Evolutionary conservation across 176 grass and related monocot genomes (phyloP).

Genomic region (Triticum timopheevii): DNA sequence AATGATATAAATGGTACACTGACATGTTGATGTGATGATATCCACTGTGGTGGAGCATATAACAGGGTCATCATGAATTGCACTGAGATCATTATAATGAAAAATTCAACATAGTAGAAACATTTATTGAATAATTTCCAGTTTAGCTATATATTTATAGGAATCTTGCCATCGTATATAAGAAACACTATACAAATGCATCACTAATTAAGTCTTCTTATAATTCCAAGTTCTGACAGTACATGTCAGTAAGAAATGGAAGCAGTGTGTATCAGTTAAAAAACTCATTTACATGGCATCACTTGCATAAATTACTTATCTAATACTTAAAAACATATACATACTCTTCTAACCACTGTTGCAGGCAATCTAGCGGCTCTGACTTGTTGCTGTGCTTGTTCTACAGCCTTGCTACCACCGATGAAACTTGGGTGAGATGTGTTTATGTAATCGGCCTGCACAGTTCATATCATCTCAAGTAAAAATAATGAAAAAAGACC

Average conservation of each 20-base stretch:
- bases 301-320: background rate
- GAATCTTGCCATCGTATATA: background rate
- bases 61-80: background rate
- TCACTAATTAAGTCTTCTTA: background rate
- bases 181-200: background rate
- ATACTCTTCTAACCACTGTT: slow-evolving; percentile 70
- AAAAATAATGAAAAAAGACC: slow-evolving; percentile 12
- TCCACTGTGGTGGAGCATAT: background rate
- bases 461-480: slow-evolving; percentile 36
- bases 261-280: background rate
- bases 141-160: background rate
- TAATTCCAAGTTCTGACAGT: background rate
- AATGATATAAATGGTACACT: slow-evolving; percentile 4
- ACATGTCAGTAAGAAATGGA: slow-evolving; percentile 4
- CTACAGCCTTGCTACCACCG: slow-evolving; percentile 91
- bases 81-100: background rate
- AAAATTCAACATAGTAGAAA: background rate
- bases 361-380: slow-evolving; percentile 56
- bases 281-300: background rate
- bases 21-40: background rate
- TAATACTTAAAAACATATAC: slow-evolving; percentile 3
- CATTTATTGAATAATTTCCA: background rate
- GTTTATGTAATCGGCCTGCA: slow-evolving; percentile 98
- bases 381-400: slow-evolving; percentile 88
- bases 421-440: slow-evolving; percentile 96